Evolutionary conservation across 1,139 yeast species (phyloP).

Genomic region (Petasospora fabianii): DNA sequence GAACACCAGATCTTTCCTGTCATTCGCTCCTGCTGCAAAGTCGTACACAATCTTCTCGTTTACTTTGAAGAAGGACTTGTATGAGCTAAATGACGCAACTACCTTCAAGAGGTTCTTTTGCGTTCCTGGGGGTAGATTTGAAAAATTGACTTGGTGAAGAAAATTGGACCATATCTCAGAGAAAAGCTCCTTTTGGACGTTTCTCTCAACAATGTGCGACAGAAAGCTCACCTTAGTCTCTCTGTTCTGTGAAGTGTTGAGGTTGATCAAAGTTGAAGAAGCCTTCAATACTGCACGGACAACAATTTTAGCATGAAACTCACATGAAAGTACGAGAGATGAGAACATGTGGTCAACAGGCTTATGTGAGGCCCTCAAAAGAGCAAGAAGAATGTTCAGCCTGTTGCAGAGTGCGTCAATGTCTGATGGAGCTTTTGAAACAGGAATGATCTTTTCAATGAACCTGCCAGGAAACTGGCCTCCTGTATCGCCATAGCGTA

Average conservation of each 20-base stretch:
- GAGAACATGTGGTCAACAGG: conserved; percentile 17
- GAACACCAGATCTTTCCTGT: conserved; percentile 6
- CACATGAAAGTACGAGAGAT: conserved; percentile 12
- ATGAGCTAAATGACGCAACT: conserved; percentile 9
- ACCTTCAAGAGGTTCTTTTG: conserved; percentile 12
- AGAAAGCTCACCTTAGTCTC: conserved; percentile 9
- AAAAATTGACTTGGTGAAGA: conserved; percentile 8
- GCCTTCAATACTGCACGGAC: conserved; percentile 8
- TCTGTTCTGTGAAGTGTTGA: conserved; percentile 8
- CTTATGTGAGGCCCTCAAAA: conserved; percentile 14
- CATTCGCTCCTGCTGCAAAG: conserved; percentile 2
- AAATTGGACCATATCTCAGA: conserved; percentile 12
- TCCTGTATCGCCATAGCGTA: conserved; percentile 6
- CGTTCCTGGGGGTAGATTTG: conserved; percentile 7
- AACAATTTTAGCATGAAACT: conserved; percentile 9
- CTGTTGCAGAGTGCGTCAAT: conserved; percentile 21
- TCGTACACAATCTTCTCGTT: conserved; percentile 5
- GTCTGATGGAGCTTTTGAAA: conserved; percentile 16
- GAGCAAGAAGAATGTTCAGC: conserved; percentile 18
- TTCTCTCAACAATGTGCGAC: conserved; percentile 5
- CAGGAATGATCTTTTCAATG: conserved; percentile 22
- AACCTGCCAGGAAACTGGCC: conserved; percentile 14
- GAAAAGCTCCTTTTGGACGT: conserved; percentile 3
- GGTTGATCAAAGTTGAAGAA: conserved; percentile 3
- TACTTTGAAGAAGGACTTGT: conserved; percentile 11